These are phyloP conservation scores for Pythium phragmitis DNA, from an alignment of 352 stramenopile genomes.

Conservation along the genomic window DNA sequence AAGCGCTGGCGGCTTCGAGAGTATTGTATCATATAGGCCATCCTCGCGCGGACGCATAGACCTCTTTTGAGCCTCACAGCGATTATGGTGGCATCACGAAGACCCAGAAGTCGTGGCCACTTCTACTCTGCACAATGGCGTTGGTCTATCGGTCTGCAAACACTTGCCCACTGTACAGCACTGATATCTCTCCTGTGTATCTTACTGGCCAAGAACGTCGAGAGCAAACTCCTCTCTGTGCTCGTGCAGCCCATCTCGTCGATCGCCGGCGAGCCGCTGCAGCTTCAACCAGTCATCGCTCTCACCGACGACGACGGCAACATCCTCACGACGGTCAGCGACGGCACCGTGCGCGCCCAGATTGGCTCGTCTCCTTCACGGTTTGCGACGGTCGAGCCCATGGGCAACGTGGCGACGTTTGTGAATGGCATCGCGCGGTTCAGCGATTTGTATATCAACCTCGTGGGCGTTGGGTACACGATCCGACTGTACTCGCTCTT, in stretches of 20 bases:
- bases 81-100: neutral
- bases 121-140: neutral
- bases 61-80: neutral
- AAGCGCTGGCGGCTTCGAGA: neutral
- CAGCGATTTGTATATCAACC: slow-evolving; percentile 68
- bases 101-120: neutral
- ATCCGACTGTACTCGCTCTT: slow-evolving; percentile 63
- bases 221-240: slow-evolving; percentile 50
- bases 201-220: neutral
- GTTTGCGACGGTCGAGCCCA: slow-evolving; percentile 51
- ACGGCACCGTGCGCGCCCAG: slow-evolving; percentile 48
- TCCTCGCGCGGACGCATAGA: neutral
- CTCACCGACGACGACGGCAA: slow-evolving; percentile 78
- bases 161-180: neutral
- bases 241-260: slow-evolving; percentile 69
- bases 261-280: slow-evolving; percentile 56
- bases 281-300: slow-evolving; percentile 60
- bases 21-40: neutral
- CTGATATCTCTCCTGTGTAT: neutral
- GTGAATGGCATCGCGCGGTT: slow-evolving; percentile 76
- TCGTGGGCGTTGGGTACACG: slow-evolving; percentile 61
- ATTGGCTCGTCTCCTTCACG: slow-evolving; percentile 54
- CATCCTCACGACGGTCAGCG: slow-evolving; percentile 62
- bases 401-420: slow-evolving; percentile 56
- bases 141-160: neutral